phyloP scores from a whole-genome alignment of 2,329 filamentous ascomycete genomes.

The Monosporascus sp. region DNA sequence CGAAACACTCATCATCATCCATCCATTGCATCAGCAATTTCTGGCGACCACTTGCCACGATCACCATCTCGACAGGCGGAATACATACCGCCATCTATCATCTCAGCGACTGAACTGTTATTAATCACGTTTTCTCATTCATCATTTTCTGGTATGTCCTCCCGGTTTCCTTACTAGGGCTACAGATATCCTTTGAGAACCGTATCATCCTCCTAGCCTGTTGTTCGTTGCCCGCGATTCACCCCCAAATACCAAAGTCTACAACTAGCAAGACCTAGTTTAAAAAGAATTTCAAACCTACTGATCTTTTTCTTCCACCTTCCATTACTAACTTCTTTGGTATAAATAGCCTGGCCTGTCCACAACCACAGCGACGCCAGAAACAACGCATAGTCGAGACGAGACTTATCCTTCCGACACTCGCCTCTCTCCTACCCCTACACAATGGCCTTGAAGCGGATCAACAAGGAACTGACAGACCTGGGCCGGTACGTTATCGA shows the following conservation, averaged over 20 bases:
- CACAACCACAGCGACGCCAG: conserved; percentile 1
- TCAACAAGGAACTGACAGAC: conserved; percentile 91
- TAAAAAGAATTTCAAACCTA: neutral
- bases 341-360: conserved; percentile 19
- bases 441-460: conserved; percentile 84
- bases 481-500: conserved; percentile 68
- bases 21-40: neutral
- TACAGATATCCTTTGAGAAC: neutral
- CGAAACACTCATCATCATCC: neutral
- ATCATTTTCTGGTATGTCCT: neutral
- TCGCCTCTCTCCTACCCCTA: conserved; percentile 10
- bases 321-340: conserved; percentile 20
- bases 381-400: conserved; percentile 5
- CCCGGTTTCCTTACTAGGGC: neutral
- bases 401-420: neutral
- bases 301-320: conserved; percentile 20
- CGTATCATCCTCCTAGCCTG: neutral
- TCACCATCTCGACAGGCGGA: neutral
- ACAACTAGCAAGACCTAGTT: neutral
- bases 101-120: neutral
- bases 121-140: neutral
- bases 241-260: neutral
- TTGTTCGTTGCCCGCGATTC: neutral
- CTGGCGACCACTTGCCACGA: neutral
- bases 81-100: neutral